A percentile compares a stretch with the other conserved stretches of the same genome.
Evolutionary conservation across 208 protist species (phyloP).

Genomic region (Herpetomonas tarakana): DNA sequence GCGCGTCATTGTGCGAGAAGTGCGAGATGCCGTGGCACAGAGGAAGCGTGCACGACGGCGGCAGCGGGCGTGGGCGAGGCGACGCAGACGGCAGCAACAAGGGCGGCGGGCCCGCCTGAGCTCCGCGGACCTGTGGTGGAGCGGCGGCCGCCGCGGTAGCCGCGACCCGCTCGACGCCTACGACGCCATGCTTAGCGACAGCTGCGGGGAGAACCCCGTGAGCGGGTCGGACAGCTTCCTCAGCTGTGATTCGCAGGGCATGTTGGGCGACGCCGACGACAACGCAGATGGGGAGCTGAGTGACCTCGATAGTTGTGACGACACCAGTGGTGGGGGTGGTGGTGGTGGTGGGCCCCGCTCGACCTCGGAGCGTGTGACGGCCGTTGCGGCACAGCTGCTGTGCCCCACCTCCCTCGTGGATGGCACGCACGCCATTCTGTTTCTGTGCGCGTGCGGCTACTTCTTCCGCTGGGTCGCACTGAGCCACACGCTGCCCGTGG

Average conservation of each 20-base stretch:
- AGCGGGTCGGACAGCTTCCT: too few relatives aligned
- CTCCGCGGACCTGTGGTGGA: too few relatives aligned
- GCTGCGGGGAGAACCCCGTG: background rate
- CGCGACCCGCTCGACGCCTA: background rate
- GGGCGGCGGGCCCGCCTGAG: too few relatives aligned
- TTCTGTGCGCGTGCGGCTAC: conserved; percentile 4
- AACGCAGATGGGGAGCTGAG: background rate
- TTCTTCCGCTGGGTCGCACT: conserved; percentile 10
- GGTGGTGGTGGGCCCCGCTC: too few relatives aligned
- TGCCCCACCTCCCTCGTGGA: background rate
- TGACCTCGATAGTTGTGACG: background rate
- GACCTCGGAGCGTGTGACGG: background rate
- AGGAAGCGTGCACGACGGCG: background rate
- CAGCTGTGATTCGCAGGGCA: too few relatives aligned
- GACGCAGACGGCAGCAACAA: too few relatives aligned
- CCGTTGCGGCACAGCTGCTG: background rate
- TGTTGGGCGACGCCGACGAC: background rate
- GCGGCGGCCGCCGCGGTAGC: background rate
- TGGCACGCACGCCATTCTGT: background rate
- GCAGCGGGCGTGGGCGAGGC: too few relatives aligned
- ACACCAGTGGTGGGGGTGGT: background rate
- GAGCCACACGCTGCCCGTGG: conserved; percentile 1
- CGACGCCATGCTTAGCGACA: background rate
- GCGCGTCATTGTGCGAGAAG: background rate
- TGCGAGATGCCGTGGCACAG: background rate